Evolutionary conservation across 2,329 filamentous ascomycete species (phyloP), one percentile per base, ranked within the genome.

Genomic region (Penicillium sp.): DNA sequence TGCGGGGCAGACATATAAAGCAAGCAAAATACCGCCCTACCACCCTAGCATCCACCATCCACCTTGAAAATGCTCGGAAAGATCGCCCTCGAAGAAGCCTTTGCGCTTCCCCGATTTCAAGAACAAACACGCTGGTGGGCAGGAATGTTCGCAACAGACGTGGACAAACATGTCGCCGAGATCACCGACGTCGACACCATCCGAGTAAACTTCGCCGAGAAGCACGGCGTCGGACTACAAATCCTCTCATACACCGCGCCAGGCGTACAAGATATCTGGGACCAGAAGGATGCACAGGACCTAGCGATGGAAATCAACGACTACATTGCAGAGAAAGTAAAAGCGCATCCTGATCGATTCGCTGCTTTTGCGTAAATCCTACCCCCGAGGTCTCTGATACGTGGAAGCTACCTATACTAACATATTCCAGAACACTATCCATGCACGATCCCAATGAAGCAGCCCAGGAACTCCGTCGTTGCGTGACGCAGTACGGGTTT

Each of bases 111-210:
- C 39, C 75, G 80, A 29, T 75, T 83, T 53, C 72, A 77, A 40
- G 79, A 83, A 54, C 78, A 78, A 65, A 81, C 79, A 4, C 70
- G 72, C 57, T 83, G 81, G 80, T 83, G 81, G 81, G 82, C 81
- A 1, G 68, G 72, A 4, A 66, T 84, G 20, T 85, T 84, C 61
- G 76, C 80, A 12, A 72, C 77, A n/a, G 76, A 84, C 55, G 72
- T 78, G 1, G 79, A 81, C 9, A 79, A 78, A 64, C 81, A 84
- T 53, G 74, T 75, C 47, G 70, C 66, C 24, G 80, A 85, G 65
- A 85, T 80, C 55, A 74, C 69, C 43, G 75, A 78, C 51, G 68
- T 78, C 52, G 69, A 66, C 43, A 66, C 73, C 27, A 68, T 72
- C 35, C 68, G 68, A 31, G 61, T 77, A 9, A 65, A 75, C 49